These are phyloP conservation scores for Neofusicoccum parvum DNA, from an alignment of 2,329 filamentous ascomycete species.

Conservation along the genomic window DNA sequence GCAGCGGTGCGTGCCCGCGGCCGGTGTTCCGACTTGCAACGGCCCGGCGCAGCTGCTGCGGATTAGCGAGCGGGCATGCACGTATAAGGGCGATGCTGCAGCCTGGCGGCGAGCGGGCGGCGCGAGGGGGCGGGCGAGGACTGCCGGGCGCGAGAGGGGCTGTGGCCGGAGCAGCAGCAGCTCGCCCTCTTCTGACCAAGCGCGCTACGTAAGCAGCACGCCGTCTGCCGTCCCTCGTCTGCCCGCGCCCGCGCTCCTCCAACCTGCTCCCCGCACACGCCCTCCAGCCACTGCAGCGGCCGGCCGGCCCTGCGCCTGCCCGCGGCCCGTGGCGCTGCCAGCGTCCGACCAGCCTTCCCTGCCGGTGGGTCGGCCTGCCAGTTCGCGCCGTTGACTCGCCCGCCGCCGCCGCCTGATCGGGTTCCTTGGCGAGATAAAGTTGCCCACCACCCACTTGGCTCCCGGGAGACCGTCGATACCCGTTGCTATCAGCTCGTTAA, in stretches of 20 bases:
- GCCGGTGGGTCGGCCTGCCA: no score
- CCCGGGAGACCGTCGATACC: slow-evolving; percentile 31
- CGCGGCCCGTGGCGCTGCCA: background rate
- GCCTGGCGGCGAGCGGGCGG: background rate
- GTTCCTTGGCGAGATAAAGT: background rate
- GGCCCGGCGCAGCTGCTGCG: background rate
- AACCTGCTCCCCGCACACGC: background rate
- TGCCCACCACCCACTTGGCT: background rate
- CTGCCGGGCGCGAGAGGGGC: background rate
- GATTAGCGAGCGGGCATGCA: background rate
- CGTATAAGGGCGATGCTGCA: background rate
- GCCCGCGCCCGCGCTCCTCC: no score
- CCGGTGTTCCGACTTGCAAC: background rate
- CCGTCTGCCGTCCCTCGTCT: background rate
- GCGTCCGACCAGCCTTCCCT: no score
- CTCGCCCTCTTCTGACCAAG: background rate
- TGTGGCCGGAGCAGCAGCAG: background rate
- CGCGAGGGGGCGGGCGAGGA: background rate
- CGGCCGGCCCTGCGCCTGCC: no score
- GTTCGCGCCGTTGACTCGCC: no score
- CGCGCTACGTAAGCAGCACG: slow-evolving; percentile 3
- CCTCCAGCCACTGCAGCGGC: no score
- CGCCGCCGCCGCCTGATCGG: background rate
- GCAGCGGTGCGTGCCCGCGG: background rate
- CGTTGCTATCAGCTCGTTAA: no score